These are phyloP conservation scores for Cystobasidium pallidum DNA, from an alignment of 1,284 basidiomycete genomes.

Conservation along the genomic window DNA sequence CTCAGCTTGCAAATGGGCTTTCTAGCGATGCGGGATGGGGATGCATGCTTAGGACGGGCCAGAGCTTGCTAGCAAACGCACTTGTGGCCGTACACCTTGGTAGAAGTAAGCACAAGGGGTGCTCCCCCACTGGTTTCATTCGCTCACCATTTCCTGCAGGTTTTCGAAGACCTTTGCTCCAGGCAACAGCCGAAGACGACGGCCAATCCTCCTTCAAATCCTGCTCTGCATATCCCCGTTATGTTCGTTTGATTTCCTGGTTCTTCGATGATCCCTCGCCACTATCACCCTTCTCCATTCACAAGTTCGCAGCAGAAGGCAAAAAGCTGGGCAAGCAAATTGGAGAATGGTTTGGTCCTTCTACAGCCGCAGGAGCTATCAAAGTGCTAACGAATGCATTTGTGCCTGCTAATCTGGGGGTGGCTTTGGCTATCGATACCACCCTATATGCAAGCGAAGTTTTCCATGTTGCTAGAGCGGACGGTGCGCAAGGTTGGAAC, in stretches of 20 bases:
- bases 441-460: conserved; percentile 85
- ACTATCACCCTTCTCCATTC: conserved; percentile 90
- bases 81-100: conserved; percentile 81
- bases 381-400: conserved; percentile 81
- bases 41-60: conserved; percentile 94
- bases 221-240: conserved; percentile 60
- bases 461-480: conserved; percentile 67
- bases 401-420: conserved; percentile 77
- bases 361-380: conserved; percentile 92
- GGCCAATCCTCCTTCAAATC: conserved; percentile 49
- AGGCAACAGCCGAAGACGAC: conserved; percentile 76
- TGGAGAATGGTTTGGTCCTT: conserved; percentile 97
- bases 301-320: conserved; percentile 91
- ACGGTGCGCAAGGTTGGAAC: conserved; percentile 65
- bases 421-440: conserved; percentile 80
- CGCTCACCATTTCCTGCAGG: neutral
- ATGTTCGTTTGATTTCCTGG: conserved; percentile 88
- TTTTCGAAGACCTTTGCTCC: neutral
- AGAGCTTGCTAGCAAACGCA: conserved; percentile 87
- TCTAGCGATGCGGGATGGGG: conserved; percentile 97
- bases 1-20: conserved; percentile 69
- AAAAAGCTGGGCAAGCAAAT: conserved; percentile 86
- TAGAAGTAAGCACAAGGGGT: conserved; percentile 70
- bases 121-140: no score
- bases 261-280: conserved; percentile 89